A percentile compares a stretch with the other conserved stretches of the same genome.
These are phyloP conservation scores for Gaeumannomyces tritici DNA, from an alignment of 2,329 filamentous ascomycete species.

Conservation along the genomic window DNA sequence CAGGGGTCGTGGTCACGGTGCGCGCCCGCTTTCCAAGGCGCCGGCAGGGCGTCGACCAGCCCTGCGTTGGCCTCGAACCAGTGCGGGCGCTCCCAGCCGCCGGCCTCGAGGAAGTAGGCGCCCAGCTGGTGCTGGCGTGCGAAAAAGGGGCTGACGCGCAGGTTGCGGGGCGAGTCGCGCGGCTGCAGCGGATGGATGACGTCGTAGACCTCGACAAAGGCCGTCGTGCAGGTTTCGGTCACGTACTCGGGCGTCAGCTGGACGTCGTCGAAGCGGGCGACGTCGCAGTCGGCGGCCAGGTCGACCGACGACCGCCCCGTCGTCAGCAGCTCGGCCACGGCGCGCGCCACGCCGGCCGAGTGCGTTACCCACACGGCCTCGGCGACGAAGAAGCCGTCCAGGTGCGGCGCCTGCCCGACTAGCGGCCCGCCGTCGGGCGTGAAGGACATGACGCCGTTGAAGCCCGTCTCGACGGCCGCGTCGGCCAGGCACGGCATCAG, in stretches of 20 bases:
- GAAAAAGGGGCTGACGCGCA: conserved; percentile 51
- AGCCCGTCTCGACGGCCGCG: conserved; percentile 45
- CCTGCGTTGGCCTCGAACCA: conserved; percentile 50
- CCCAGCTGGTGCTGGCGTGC: conserved; percentile 42
- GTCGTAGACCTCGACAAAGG: conserved; percentile 56
- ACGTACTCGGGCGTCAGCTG: conserved; percentile 47
- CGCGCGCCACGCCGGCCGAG: conserved; percentile 52
- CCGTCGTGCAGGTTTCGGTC: conserved; percentile 47
- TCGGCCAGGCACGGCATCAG: conserved; percentile 42
- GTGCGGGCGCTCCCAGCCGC: conserved; percentile 53
- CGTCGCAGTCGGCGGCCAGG: conserved; percentile 43
- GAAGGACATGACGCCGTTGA: conserved; percentile 59
- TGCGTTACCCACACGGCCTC: conserved; percentile 61
- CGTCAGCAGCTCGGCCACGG: conserved; percentile 49
- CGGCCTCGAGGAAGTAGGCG: conserved; percentile 48
- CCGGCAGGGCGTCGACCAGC: conserved; percentile 39
- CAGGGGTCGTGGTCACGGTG: conserved; percentile 39
- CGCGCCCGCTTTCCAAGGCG: conserved; percentile 42
- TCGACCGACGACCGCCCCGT: conserved; percentile 45
- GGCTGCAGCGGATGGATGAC: conserved; percentile 53
- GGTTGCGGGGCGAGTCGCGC: conserved; percentile 43
- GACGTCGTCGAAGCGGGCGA: conserved; percentile 51
- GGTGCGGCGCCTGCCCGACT: conserved; percentile 44
- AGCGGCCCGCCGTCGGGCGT: conserved; percentile 54
- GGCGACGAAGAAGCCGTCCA: conserved; percentile 54